Conservation (phyloP, 2,329 filamentous ascomycete genomes). For the Thelonectria discophora region DNA sequence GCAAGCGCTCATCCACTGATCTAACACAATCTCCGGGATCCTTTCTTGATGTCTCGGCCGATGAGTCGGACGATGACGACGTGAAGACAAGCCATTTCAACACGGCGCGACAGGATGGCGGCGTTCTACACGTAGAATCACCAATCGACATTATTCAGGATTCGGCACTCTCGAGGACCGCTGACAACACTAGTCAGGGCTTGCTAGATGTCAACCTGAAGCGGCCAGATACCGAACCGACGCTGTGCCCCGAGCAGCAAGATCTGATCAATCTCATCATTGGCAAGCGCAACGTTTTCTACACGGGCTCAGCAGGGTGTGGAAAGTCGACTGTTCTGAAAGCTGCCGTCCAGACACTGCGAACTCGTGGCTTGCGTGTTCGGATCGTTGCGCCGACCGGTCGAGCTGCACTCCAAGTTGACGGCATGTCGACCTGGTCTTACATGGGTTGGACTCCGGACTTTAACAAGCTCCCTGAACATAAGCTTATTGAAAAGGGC, state of each 20-base stretch:
- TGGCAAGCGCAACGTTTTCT: conserved; percentile 67
- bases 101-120: background rate
- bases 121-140: too few relatives aligned
- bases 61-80: background rate
- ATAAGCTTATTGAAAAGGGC: fast-evolving
- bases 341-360: conserved; percentile 31
- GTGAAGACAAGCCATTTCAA: background rate
- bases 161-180: background rate
- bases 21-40: too few relatives aligned
- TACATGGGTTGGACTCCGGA: conserved; percentile 65
- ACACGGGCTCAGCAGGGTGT: conserved; percentile 67
- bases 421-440: conserved; percentile 64
- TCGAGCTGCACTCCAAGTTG: conserved; percentile 64
- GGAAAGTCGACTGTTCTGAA: conserved; percentile 44
- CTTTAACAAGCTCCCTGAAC: conserved; percentile 32
- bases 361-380: conserved; percentile 44
- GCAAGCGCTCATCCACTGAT: too few relatives aligned
- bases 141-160: too few relatives aligned
- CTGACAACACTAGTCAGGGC: background rate
- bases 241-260: conserved; percentile 37
- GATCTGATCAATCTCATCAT: conserved; percentile 54
- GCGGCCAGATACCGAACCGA: background rate
- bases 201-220: background rate
- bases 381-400: conserved; percentile 68
- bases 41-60: too few relatives aligned